These are phyloP conservation scores for Zanthoxylum bungeanum DNA, from an alignment of 345 rosid species.

Conservation along the genomic window DNA sequence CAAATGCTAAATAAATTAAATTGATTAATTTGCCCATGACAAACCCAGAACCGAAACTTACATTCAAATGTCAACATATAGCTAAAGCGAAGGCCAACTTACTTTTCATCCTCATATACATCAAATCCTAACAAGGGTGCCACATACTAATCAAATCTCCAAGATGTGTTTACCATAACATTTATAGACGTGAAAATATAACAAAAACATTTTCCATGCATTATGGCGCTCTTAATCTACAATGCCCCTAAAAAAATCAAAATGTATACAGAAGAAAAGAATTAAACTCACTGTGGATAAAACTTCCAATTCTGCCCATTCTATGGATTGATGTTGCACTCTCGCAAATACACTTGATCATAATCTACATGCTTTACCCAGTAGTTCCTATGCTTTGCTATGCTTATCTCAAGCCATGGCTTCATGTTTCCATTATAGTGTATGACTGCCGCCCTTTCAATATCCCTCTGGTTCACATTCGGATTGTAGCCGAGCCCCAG, in stretches of 20 bases:
- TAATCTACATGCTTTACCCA: conserved; percentile 69
- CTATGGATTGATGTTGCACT: conserved; percentile 74
- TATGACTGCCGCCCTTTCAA: conserved; percentile 68
- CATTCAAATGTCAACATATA: neutral
- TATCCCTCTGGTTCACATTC: conserved; percentile 59
- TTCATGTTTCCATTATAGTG: conserved; percentile 86
- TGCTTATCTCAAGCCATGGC: conserved; percentile 85
- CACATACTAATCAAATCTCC: conserved; percentile 13
- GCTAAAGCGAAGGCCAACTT: neutral
- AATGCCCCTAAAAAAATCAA: conserved; percentile 15
- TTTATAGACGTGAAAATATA: neutral
- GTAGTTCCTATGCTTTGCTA: conserved; percentile 48
- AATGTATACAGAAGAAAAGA: conserved; percentile 17
- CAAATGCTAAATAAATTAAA: too few relatives aligned
- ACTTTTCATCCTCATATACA: neutral
- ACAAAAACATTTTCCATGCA: conserved; percentile 1
- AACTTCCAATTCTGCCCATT: conserved; percentile 2
- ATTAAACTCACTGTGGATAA: conserved; percentile 3
- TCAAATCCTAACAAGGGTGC: neutral
- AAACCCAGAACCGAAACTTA: neutral
- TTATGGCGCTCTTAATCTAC: conserved; percentile 10
- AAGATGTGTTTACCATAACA: neutral
- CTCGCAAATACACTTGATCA: conserved; percentile 50
- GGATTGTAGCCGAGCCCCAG: conserved; percentile 91
- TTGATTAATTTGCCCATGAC: neutral